Base-by-base conservation (phyloP, 2,329 filamentous ascomycete species). In the Graphilbum sp. region DNA sequence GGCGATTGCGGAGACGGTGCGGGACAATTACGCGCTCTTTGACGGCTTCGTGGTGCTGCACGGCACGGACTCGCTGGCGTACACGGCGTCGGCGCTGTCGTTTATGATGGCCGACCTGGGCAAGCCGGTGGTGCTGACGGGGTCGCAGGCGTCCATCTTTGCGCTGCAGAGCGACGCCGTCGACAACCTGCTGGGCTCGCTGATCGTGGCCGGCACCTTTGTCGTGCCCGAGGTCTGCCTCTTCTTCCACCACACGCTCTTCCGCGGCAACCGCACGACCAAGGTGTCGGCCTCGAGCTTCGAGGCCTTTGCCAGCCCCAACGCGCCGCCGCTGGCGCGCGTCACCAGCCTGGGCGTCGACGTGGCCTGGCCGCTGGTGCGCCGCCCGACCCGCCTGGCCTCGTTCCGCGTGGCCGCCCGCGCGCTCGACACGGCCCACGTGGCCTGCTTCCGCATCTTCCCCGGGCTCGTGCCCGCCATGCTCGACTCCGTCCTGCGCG, bases 381-480 rank as follows among this genome's bases (percentile, higher is more conserved):
- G 80, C 35, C 71, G 83, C 15, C 81, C 84, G 7, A 85, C 73
- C 2, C 68, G 66, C 39, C 76, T 92, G 47, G 71, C 80, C 46
- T 73, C 77, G 41, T 87, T 93, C 59, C 65, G 66, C 44, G 72
- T 90, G n/a, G n/a, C n/a, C 45, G 76, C 79, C 44, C 76, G 75
- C 16, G 76, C 78, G 48, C 69, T 90, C 29, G 80, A 90, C 54
- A 93, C 82, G 11, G 75, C 80, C n/a, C 81, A 92, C 54, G 86
- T 94, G 31, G 85, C 86, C 17, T 90, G 85, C 54, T 64, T 94
- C 49, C 79, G 86, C 41, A 80, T 94, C 45, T 94, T 94, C 57
- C 87, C 87, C 0, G 87, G 87, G 24, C 92, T 95, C 59, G 82
- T 82, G 55, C 81, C 86, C n/a, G 79, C 86, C 52, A 92, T 94